Evolutionary conservation across 2,329 filamentous ascomycete genomes (phyloP).

Genomic region (Sphaerulina vaccinii): DNA sequence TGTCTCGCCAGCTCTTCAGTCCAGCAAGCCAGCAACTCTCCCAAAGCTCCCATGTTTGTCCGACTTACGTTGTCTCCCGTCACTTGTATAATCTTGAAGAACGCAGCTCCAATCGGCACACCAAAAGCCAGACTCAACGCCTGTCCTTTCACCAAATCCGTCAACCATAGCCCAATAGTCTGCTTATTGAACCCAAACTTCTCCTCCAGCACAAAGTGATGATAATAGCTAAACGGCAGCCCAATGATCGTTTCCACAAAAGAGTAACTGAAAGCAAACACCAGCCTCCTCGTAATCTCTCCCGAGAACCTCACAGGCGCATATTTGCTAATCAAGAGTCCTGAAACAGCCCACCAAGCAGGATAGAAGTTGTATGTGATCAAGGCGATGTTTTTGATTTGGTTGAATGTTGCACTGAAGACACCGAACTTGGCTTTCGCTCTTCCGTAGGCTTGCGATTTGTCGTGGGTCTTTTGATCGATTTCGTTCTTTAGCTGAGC

Average conservation of each 20-base stretch:
- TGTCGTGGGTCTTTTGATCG: conserved; percentile 85
- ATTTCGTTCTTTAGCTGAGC: conserved; percentile 87
- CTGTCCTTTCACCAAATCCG: conserved; percentile 89
- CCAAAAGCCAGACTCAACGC: conserved; percentile 75
- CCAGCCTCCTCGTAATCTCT: conserved; percentile 88
- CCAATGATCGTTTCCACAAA: conserved; percentile 76
- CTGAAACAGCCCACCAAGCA: conserved; percentile 82
- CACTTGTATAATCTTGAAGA: conserved; percentile 90
- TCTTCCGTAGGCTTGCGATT: conserved; percentile 79
- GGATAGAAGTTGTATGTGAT: conserved; percentile 90
- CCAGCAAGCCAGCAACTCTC: background rate
- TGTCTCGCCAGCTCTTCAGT: too few relatives aligned
- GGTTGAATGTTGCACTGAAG: conserved; percentile 75
- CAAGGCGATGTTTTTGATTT: conserved; percentile 83
- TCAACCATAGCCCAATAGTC: conserved; percentile 82
- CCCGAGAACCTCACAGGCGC: conserved; percentile 72
- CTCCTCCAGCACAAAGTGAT: conserved; percentile 94
- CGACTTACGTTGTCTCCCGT: conserved; percentile 67
- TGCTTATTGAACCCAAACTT: conserved; percentile 99
- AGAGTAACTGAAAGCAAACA: conserved; percentile 87
- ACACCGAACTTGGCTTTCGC: conserved; percentile 91
- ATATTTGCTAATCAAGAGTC: conserved; percentile 69
- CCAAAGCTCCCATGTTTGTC: background rate
- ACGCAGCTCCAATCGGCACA: conserved; percentile 84
- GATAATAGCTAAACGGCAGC: conserved; percentile 81